Conservation (phyloP, 495 filamentous ascomycete species). For the Elaphomyces granulatus region DNA sequence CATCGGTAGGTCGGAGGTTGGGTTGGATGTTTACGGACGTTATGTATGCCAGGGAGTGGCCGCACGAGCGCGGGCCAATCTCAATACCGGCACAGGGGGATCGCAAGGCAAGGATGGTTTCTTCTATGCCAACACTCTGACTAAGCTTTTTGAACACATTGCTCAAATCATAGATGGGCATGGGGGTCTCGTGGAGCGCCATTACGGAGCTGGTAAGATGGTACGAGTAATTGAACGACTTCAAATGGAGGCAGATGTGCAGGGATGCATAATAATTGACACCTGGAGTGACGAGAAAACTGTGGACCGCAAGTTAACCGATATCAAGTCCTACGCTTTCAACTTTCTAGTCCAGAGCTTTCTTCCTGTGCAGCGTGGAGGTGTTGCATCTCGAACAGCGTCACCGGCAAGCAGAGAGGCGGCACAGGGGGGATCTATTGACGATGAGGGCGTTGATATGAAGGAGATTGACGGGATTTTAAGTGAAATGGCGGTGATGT, state of each 20-base stretch:
- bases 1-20: slow-evolving; percentile 78
- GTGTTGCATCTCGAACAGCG: slow-evolving; percentile 37
- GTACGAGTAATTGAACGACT: slow-evolving; percentile 86
- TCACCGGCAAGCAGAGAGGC: slow-evolving; percentile 49
- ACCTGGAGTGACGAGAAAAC: slow-evolving; percentile 84
- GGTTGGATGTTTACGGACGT: slow-evolving; percentile 82
- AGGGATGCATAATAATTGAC: slow-evolving; percentile 93
- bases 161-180: slow-evolving; percentile 91
- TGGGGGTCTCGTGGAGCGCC: slow-evolving; percentile 73
- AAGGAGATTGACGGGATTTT: slow-evolving; percentile 82
- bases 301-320: slow-evolving; percentile 73
- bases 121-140: slow-evolving; percentile 85
- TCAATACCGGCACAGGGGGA: slow-evolving; percentile 46
- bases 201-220: slow-evolving; percentile 89
- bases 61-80: slow-evolving; percentile 59
- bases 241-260: slow-evolving; percentile 88
- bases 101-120: slow-evolving; percentile 55
- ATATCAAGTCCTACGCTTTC: slow-evolving; percentile 93
- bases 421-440: slow-evolving; percentile 31
- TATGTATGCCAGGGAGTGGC: slow-evolving; percentile 94
- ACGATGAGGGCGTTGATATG: slow-evolving; percentile 90
- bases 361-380: slow-evolving; percentile 48
- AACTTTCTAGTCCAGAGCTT: slow-evolving; percentile 95
- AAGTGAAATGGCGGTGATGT: slow-evolving; percentile 78
- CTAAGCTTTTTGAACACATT: slow-evolving; percentile 91